phyloP scores from a whole-genome alignment of 805 yeast genomes.

The Scheffersomyces spartinae region DNA sequence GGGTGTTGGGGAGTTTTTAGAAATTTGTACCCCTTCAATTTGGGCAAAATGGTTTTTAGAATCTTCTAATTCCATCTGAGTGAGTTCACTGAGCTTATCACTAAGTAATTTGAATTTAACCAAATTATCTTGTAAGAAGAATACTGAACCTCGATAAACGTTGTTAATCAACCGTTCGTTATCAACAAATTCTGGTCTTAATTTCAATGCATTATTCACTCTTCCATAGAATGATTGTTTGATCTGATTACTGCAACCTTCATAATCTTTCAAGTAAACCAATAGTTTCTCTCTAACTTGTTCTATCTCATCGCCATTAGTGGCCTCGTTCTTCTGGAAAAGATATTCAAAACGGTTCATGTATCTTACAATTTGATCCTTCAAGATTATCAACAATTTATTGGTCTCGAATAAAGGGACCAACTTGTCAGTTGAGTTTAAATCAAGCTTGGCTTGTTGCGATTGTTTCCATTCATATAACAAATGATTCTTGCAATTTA shows the following conservation, averaged over 20 bases:
- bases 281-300: slow-evolving; percentile 13
- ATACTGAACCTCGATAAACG: slow-evolving; percentile 43
- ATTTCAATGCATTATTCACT: neutral
- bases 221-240: slow-evolving; percentile 6
- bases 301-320: slow-evolving; percentile 6
- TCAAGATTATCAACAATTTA: slow-evolving; percentile 10
- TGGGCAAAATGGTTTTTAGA: too few relatives aligned
- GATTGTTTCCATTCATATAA: slow-evolving; percentile 40
- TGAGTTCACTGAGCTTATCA: slow-evolving; percentile 21
- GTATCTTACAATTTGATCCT: slow-evolving; percentile 11
- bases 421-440: slow-evolving; percentile 2
- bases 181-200: neutral
- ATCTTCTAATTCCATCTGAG: slow-evolving; percentile 11
- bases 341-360: slow-evolving; percentile 11
- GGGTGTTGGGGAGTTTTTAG: too few relatives aligned
- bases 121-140: slow-evolving; percentile 58
- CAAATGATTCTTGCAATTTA: slow-evolving; percentile 51
- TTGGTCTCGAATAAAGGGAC: slow-evolving; percentile 9
- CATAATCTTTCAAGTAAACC: slow-evolving; percentile 20
- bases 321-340: slow-evolving; percentile 3
- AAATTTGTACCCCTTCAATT: too few relatives aligned
- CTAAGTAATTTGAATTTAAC: slow-evolving; percentile 54
- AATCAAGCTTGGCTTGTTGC: slow-evolving; percentile 2
- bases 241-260: slow-evolving; percentile 13
- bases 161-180: slow-evolving; percentile 37